A percentile compares a stretch with the other conserved stretches of the same genome.
phyloP scores from a whole-genome alignment of 2,329 filamentous ascomycete genomes.

The Teratosphaeria pseudoeucalypti region DNA sequence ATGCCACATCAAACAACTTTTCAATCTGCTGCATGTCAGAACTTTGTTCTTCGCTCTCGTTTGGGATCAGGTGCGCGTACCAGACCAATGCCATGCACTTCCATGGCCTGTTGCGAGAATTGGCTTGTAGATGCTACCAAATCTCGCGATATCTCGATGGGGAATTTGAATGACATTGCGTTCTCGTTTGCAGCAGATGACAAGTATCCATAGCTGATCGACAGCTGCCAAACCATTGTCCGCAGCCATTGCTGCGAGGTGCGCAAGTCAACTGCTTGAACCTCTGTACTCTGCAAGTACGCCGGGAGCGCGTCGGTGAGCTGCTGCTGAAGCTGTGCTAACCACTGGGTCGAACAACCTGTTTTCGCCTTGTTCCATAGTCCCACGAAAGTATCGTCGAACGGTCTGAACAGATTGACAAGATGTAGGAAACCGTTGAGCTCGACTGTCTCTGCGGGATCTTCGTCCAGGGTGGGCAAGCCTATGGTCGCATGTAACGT shows the following conservation, averaged over 20 bases:
- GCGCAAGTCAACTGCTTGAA: slow-evolving; percentile 58
- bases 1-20: slow-evolving; percentile 69
- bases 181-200: slow-evolving; percentile 45
- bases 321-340: slow-evolving; percentile 40
- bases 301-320: slow-evolving; percentile 43
- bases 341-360: slow-evolving; percentile 36
- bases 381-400: slow-evolving; percentile 53
- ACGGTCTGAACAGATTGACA: slow-evolving; percentile 50
- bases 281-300: slow-evolving; percentile 51
- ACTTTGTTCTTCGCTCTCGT: neutral
- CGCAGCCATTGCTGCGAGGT: slow-evolving; percentile 62
- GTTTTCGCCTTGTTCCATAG: slow-evolving; percentile 51
- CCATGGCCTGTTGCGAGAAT: slow-evolving; percentile 62
- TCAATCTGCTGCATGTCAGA: slow-evolving; percentile 47
- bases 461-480: slow-evolving; percentile 39
- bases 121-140: slow-evolving; percentile 55
- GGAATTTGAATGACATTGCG: slow-evolving; percentile 52
- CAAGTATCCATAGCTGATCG: slow-evolving; percentile 54
- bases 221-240: slow-evolving; percentile 63
- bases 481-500: slow-evolving; percentile 50
- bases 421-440: slow-evolving; percentile 51
- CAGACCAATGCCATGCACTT: slow-evolving; percentile 63
- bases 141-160: slow-evolving; percentile 51
- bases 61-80: slow-evolving; percentile 37
- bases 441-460: slow-evolving; percentile 45